phyloP scores from a whole-genome alignment of 176 grass and related monocot species.

The Pontederia paniculata region DNA sequence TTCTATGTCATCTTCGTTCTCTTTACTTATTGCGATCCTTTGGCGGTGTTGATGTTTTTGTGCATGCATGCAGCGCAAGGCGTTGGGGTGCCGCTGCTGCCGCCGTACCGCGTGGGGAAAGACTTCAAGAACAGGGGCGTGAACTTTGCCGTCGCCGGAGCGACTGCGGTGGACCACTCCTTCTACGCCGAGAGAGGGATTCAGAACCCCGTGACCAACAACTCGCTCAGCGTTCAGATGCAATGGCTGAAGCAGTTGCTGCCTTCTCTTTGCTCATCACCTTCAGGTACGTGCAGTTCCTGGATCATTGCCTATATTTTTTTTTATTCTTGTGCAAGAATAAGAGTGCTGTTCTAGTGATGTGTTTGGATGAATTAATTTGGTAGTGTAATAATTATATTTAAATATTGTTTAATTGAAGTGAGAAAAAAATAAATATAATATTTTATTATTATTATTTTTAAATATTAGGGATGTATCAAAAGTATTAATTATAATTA shows the following conservation, averaged over 20 bases:
- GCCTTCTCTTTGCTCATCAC: conserved; percentile 5
- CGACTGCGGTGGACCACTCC: background rate
- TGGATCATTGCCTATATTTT: too few relatives aligned
- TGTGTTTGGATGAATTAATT: too few relatives aligned
- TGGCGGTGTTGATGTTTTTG: too few relatives aligned
- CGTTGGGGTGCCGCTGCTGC: background rate
- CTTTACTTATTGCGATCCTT: background rate
- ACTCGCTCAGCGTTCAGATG: background rate
- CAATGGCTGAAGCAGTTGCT: conserved; percentile 5
- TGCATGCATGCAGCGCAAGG: background rate
- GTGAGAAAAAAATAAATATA: too few relatives aligned
- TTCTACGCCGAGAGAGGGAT: background rate
- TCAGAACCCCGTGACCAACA: background rate
- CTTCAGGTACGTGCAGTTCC: background rate
- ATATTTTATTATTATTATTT: too few relatives aligned
- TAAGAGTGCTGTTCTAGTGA: too few relatives aligned
- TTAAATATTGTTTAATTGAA: too few relatives aligned
- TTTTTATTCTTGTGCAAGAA: too few relatives aligned
- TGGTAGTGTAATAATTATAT: too few relatives aligned
- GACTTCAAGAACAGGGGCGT: background rate
- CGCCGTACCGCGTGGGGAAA: background rate
- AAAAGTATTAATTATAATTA: too few relatives aligned
- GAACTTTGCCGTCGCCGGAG: conserved; percentile 6
- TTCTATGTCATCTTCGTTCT: background rate
- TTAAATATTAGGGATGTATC: too few relatives aligned